Percentiles rank a stretch among this genome's conserved stretches.
Evolutionary conservation across 352 stramenopile genomes (phyloP).

Genomic region (Phytophthora ohioensis): DNA sequence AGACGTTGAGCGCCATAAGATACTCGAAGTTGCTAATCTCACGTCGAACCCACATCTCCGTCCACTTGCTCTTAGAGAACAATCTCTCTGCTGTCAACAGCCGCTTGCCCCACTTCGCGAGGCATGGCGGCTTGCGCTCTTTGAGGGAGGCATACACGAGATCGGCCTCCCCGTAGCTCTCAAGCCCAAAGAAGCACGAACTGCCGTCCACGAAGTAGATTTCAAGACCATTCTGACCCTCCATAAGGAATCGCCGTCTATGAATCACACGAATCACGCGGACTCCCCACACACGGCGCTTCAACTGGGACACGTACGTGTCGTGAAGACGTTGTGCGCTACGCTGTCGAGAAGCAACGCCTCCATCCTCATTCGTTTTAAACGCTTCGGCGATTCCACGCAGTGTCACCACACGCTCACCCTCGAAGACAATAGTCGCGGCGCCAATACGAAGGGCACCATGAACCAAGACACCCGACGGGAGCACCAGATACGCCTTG

Average conservation of each 20-base stretch:
- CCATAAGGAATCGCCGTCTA: constrained; percentile 76
- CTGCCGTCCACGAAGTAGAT: constrained; percentile 90
- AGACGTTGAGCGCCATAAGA: constrained; percentile 96
- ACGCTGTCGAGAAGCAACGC: constrained; percentile 34
- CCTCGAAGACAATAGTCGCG: constrained; percentile 84
- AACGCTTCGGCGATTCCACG: constrained; percentile 64
- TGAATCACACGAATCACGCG: constrained; percentile 86
- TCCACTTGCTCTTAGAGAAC: constrained; percentile 88
- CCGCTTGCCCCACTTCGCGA: constrained; percentile 82
- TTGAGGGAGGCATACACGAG: constrained; percentile 81
- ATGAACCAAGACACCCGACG: constrained; percentile 77
- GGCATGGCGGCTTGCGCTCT: constrained; percentile 83
- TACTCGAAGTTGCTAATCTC: constrained; percentile 97
- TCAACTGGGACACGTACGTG: constrained; percentile 73
- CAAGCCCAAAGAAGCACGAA: constrained; percentile 80
- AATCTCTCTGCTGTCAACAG: constrained; percentile 75
- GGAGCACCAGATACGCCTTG: constrained; percentile 80
- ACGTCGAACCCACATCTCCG: constrained; percentile 86
- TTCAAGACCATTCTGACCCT: constrained; percentile 77
- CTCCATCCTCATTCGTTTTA: constrained; percentile 52
- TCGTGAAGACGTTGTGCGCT: constrained; percentile 55
- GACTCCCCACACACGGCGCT: constrained; percentile 79
- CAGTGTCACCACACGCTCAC: constrained; percentile 75
- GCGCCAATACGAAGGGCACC: constrained; percentile 76
- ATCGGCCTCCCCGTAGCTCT: constrained; percentile 72